phyloP scores from a whole-genome alignment of 345 rosid species.

The Bruguiera sexangula region DNA sequence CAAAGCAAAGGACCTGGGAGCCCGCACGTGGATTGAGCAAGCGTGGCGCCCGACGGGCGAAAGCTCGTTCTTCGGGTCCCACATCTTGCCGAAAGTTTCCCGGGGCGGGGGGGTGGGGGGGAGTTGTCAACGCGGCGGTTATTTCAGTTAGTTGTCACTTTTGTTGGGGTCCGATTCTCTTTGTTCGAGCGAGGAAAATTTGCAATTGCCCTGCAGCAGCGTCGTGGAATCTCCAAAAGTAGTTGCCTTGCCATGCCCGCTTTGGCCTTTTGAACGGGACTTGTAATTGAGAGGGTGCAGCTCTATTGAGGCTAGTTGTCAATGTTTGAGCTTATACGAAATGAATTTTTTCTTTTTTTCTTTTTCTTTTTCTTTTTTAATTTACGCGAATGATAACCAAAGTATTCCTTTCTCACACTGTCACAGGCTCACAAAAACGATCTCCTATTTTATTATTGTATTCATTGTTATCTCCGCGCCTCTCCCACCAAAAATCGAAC shows the following conservation, averaged over 20 bases:
- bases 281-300: neutral
- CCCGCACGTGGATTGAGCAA: too few relatives aligned
- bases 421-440: too few relatives aligned
- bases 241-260: neutral
- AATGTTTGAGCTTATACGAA: too few relatives aligned
- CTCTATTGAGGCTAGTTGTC: too few relatives aligned
- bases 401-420: too few relatives aligned
- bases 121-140: constrained; percentile 33
- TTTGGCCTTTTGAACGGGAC: neutral
- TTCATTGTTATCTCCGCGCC: too few relatives aligned
- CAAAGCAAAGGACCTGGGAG: too few relatives aligned
- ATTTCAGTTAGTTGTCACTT: constrained; percentile 27
- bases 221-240: constrained; percentile 6
- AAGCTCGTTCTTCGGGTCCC: neutral
- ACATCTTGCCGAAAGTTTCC: constrained; percentile 19
- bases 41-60: neutral
- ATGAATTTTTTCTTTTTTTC: too few relatives aligned
- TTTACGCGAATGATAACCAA: too few relatives aligned
- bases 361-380: too few relatives aligned
- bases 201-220: constrained; percentile 4
- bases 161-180: neutral
- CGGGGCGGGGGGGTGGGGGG: neutral
- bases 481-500: too few relatives aligned
- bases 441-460: too few relatives aligned
- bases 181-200: neutral